Conservation (phyloP, 495 filamentous ascomycete genomes). For the Glonium stellatum region DNA sequence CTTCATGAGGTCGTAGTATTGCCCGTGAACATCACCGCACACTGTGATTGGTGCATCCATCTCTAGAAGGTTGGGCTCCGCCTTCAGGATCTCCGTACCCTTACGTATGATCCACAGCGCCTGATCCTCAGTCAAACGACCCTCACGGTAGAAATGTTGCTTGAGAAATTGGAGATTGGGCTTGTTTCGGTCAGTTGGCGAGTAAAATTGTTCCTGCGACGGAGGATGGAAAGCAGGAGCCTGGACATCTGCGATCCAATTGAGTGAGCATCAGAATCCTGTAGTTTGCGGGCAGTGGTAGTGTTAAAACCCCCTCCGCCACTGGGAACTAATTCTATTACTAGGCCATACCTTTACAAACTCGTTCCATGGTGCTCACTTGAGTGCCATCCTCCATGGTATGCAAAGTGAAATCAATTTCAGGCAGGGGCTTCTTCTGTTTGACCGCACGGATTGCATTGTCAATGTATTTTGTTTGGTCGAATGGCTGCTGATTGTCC, state of each 20-base stretch:
- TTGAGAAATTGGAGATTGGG: conserved; percentile 91
- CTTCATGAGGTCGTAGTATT: conserved; percentile 99
- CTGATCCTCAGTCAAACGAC: conserved; percentile 92
- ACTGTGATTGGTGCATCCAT: conserved; percentile 99
- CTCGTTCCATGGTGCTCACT: conserved; percentile 89
- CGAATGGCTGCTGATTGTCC: conserved; percentile 13
- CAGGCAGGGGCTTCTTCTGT: conserved; percentile 87
- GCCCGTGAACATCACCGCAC: conserved; percentile 95
- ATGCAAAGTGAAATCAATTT: conserved; percentile 97
- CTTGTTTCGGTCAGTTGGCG: conserved; percentile 75
- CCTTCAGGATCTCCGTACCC: conserved; percentile 73
- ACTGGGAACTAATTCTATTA: not conserved
- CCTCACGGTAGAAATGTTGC: conserved; percentile 96
- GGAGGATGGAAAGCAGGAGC: conserved; percentile 89
- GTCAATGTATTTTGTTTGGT: conserved; percentile 36
- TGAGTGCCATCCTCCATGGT: conserved; percentile 94
- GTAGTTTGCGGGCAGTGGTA: not conserved
- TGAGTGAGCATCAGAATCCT: conserved; percentile 17
- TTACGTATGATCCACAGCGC: conserved; percentile 87
- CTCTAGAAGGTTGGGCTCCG: conserved; percentile 91
- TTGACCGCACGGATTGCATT: conserved; percentile 63
- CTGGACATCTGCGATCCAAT: conserved; percentile 68
- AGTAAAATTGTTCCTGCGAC: conserved; percentile 70
- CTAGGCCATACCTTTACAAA: conserved; percentile 78
- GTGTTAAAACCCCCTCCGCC: not conserved